phyloP scores from a whole-genome alignment of 176 grass and related monocot species.

The Eleusine indica region DNA sequence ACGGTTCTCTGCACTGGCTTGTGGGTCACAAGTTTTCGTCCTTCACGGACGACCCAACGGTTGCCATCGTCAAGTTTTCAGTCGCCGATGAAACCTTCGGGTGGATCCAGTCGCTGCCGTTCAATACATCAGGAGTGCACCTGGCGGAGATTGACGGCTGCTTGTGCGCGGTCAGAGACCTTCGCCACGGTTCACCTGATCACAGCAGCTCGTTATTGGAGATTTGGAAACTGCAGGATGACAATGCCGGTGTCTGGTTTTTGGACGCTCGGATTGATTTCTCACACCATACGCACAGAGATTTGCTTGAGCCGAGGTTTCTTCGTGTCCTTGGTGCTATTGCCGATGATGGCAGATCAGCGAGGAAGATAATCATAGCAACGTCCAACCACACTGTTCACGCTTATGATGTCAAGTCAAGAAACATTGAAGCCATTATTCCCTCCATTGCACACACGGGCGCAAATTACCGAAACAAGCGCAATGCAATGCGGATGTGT shows the following conservation, averaged over 20 bases:
- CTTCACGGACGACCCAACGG: not conserved
- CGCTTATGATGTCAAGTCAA: not conserved
- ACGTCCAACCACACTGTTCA: conserved; percentile 2
- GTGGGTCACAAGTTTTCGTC: not conserved
- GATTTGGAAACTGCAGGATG: conserved; percentile 19
- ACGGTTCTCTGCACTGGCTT: conserved; percentile 24
- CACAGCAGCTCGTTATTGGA: not conserved
- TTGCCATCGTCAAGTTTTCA: conserved; percentile 1
- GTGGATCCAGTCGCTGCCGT: not conserved
- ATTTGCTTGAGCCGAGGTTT: not conserved
- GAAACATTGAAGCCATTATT: not conserved
- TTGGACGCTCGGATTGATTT: conserved; percentile 17
- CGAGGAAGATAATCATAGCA: conserved; percentile 21
- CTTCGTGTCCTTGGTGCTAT: conserved; percentile 16
- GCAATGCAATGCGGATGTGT: not conserved
- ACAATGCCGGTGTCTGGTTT: not conserved
- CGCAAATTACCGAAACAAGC: too few relatives aligned
- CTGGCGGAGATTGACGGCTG: not conserved
- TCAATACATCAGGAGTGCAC: not conserved
- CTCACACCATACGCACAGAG: not conserved
- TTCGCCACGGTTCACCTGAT: not conserved
- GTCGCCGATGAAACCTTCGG: not conserved
- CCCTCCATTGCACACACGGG: too few relatives aligned
- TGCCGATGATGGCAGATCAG: not conserved
- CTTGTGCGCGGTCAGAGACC: not conserved